Evolutionary conservation across 1,284 basidiomycete genomes (phyloP), one percentile per base, ranked within the genome.

Genomic region (Phylloporus sp.): DNA sequence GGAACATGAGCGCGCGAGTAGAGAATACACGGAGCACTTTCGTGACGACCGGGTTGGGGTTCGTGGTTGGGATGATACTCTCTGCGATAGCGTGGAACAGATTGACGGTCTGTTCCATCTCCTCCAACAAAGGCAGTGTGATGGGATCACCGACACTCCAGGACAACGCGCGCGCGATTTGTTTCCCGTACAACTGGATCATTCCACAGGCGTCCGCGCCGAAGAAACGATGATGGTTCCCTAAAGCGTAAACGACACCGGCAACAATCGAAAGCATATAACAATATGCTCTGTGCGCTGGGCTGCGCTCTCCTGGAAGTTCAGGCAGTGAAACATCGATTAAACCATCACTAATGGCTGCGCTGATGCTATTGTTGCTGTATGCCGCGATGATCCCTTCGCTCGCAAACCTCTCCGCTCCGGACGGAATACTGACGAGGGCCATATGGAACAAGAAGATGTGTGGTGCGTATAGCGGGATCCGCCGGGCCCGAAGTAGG

Each of bases 391-490:
- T 80, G 2, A 95, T 81, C 42, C 94, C 94, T 66, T 93, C 93
- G 68, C 91, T 89, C 4, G 94, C 94, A 29, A 98, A 85, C 64
- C 91, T 82, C 75, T 98, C 95, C 3, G 95, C 94, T 2, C 93
- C 89, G 1, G 86, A 82, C 0, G 89, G 85, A 58, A 92, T 84
- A 58, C 86, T 86, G 7, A 94, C 93, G n/a, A 98, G 80, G 0
- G 93, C 86, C 79, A 95, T 90, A 71, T 98, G 93, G 78, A 98
- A 91, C 17, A 90, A 80, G 58, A 98, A 84, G 62, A 98, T 79
- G 66, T 94, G 87, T 12, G 89, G 84, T 11, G 89, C 82, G 77
- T 92, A 92, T 37, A 93, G 76, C 31, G 90, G 87, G 64, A 85
- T 82, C 62, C 88, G 89, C 52, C 85, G 84, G 1, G 82, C 71